Evolutionary conservation across 2,329 filamentous ascomycete species (phyloP), one percentile per base, ranked within the genome.

Genomic region (Verticillium klebahnii): DNA sequence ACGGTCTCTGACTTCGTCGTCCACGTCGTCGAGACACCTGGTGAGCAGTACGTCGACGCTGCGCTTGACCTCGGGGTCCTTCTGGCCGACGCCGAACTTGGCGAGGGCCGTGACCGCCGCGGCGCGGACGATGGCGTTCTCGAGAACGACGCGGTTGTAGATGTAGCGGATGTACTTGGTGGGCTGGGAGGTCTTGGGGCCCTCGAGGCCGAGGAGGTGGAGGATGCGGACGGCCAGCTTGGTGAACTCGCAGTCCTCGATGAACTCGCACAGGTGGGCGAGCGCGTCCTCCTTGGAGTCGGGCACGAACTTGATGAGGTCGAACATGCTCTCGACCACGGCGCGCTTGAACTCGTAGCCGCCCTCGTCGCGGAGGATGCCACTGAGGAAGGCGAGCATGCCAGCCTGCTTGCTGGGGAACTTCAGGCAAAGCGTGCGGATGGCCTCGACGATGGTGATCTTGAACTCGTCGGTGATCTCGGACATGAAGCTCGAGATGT

Each of bases 381-480:
- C 92, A 71, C 94, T 97, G 57, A 99, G 85, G 86, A 99, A 99
- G 58, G 92, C 88, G 59, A 99, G 88, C 93, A 99, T 98, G 65
- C 93, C 93, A 56, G 94, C 94, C 78, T 99, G 95, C 80, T 99
- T 99, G 80, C 87, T 93, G 37, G 95, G 95, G 80, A 99, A 99
- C 79, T 99, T 99, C 69, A 99, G 82, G 75, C 94, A 98, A 50
- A 99, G 81, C 3, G 95, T 98, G 64, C 95, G 90, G 72, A 99
- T 97, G 52, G 95, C 95, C 77, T 99, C 95, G 54, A 99, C 94
- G 71, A 99, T 97, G n/a, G 95, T 99, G 68, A 99, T 97, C 83
- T 98, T 99, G 84, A 99, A 99, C 77, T 99, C 95, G 73, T 99
- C 95, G 7, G 94, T 97, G 68, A 98, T 98, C 77, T 98, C 95